Percentiles rank a stretch among this genome's conserved stretches.
Evolutionary conservation across 768 basidiomycete species (phyloP).

Genomic region (Postia placenta): DNA sequence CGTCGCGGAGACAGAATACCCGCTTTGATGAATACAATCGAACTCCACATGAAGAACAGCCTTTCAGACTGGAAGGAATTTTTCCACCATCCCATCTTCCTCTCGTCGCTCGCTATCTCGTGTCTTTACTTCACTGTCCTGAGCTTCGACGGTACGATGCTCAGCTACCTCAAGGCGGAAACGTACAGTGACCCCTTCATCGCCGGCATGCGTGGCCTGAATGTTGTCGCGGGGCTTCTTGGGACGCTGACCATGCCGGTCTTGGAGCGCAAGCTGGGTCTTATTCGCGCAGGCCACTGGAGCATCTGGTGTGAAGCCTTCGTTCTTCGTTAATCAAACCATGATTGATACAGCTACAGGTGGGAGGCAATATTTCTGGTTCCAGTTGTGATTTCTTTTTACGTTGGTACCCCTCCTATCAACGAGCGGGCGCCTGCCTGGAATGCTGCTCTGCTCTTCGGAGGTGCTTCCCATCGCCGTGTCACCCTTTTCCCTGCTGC

Average conservation of each 20-base stretch:
- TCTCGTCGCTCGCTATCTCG: constrained; percentile 36
- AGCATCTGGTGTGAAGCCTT: constrained; percentile 34
- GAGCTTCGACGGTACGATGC: constrained; percentile 47
- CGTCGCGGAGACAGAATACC: not conserved
- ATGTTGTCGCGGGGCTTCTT: constrained; percentile 38
- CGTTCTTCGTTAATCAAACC: not conserved
- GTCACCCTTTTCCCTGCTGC: no score
- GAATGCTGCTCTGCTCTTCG: constrained; percentile 37
- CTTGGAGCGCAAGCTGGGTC: constrained; percentile 36
- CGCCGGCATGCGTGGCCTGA: constrained; percentile 42
- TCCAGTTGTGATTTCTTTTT: constrained; percentile 39
- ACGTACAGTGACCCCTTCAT: constrained; percentile 41
- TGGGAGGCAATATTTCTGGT: constrained; percentile 37
- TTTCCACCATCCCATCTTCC: constrained; percentile 31
- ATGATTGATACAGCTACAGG: constrained; percentile 6
- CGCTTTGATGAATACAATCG: not conserved
- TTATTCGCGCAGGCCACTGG: constrained; percentile 44
- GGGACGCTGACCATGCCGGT: constrained; percentile 41
- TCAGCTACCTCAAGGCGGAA: constrained; percentile 42
- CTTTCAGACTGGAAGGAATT: constrained; percentile 34
- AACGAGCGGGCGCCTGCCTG: constrained; percentile 19
- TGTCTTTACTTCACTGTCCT: constrained; percentile 39
- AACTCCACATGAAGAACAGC: not conserved
- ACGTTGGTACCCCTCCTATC: constrained; percentile 19
- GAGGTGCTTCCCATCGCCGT: constrained; percentile 23